Evolutionary conservation across 2,329 filamentous ascomycete genomes (phyloP).

Genomic region (Colletotrichum karsti): DNA sequence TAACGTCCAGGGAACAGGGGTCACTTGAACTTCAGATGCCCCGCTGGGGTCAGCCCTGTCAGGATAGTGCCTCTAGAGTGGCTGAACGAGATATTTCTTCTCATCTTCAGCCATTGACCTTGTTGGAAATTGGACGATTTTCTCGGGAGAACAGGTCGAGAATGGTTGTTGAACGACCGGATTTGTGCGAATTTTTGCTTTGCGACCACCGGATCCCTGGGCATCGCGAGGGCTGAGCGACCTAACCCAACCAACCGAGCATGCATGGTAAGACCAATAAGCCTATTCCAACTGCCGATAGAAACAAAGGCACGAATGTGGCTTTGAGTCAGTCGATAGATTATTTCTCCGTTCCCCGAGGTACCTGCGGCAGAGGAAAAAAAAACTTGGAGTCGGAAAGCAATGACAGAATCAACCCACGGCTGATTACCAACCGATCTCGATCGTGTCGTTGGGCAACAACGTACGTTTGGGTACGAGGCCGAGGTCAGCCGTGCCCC

Average conservation of each 20-base stretch:
- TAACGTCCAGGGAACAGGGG: constrained; percentile 24
- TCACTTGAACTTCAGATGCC: constrained; percentile 15
- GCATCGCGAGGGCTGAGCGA: not conserved
- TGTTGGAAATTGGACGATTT: constrained; percentile 22
- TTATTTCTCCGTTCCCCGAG: not conserved
- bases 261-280: not conserved
- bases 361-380: not conserved
- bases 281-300: not conserved
- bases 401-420: not conserved
- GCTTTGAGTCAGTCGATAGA: constrained; percentile 18
- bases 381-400: not conserved
- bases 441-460: constrained; percentile 19
- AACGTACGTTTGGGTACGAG: constrained; percentile 22
- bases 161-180: not conserved
- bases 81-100: constrained; percentile 18
- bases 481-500: constrained; percentile 20
- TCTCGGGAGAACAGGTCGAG: not conserved
- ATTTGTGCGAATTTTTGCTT: not conserved
- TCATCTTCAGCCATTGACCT: constrained; percentile 26
- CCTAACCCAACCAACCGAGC: not conserved
- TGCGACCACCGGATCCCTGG: not conserved
- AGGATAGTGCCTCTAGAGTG: constrained; percentile 5
- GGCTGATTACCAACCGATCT: constrained; percentile 6
- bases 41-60: constrained; percentile 31
- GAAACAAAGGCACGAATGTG: constrained; percentile 14